phyloP scores from a whole-genome alignment of 805 yeast species.

The Torulaspora indica region DNA sequence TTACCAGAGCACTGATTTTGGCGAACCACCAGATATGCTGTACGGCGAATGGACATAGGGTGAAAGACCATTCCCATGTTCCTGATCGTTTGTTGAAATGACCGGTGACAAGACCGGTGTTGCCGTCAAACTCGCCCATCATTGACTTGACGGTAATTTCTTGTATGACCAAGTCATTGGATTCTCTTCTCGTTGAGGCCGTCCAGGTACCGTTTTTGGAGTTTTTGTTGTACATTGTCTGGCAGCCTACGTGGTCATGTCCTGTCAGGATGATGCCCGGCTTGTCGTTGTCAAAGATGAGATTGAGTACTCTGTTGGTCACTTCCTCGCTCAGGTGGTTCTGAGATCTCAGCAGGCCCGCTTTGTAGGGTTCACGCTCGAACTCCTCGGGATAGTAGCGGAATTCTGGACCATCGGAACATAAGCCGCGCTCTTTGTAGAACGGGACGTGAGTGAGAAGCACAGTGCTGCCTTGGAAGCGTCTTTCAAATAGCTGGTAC shows the following conservation, averaged over 20 bases:
- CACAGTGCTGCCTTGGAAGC: slow-evolving; percentile 74
- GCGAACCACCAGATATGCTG: slow-evolving; percentile 98
- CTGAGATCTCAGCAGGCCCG: slow-evolving; percentile 71
- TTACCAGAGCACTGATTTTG: slow-evolving; percentile 46
- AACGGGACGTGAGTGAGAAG: slow-evolving; percentile 87
- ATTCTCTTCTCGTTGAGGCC: slow-evolving; percentile 44
- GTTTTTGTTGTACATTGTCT: slow-evolving; percentile 54
- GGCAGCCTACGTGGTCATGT: slow-evolving; percentile 96
- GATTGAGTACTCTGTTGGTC: slow-evolving; percentile 61
- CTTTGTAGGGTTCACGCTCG: slow-evolving; percentile 59
- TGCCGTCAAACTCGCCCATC: slow-evolving; percentile 96
- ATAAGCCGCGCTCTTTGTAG: slow-evolving; percentile 73
- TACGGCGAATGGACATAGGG: slow-evolving; percentile 72
- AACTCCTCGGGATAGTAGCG: slow-evolving; percentile 52
- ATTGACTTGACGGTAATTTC: slow-evolving; percentile 86
- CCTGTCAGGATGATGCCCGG: slow-evolving; percentile 87
- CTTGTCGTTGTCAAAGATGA: slow-evolving; percentile 60
- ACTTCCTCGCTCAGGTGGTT: slow-evolving; percentile 72
- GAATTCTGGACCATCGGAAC: slow-evolving; percentile 80
- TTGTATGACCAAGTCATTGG: slow-evolving; percentile 39
- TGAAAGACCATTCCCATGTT: slow-evolving; percentile 63
- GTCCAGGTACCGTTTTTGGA: slow-evolving; percentile 48
- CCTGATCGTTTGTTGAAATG: slow-evolving; percentile 43
- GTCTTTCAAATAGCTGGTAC: slow-evolving; percentile 48
- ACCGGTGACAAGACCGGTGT: slow-evolving; percentile 80